phyloP scores from a whole-genome alignment of 768 basidiomycete genomes.

The Auricularia sp. region DNA sequence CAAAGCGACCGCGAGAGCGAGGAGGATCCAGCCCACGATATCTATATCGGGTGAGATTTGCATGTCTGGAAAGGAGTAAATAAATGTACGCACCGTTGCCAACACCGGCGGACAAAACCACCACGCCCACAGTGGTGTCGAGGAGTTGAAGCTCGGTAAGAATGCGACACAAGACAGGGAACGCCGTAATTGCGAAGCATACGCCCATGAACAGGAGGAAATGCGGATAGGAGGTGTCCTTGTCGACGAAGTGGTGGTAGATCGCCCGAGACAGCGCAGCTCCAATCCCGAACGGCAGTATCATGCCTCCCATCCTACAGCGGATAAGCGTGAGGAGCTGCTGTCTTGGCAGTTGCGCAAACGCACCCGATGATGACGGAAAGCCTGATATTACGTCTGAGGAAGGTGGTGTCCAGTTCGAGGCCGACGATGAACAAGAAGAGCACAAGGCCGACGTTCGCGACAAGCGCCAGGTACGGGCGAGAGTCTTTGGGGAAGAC shows the following conservation, averaged over 20 bases:
- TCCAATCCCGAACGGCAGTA: constrained; percentile 74
- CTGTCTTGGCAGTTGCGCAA: constrained; percentile 10
- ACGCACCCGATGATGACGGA: constrained; percentile 46
- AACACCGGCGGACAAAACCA: constrained; percentile 75
- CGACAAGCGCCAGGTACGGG: constrained; percentile 55
- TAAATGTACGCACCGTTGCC: constrained; percentile 39
- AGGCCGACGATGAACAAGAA: constrained; percentile 80
- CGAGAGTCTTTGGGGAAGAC: constrained; percentile 46
- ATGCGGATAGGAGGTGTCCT: constrained; percentile 56
- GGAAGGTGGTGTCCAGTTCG: constrained; percentile 66
- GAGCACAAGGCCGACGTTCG: constrained; percentile 64
- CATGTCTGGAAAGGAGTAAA: background rate
- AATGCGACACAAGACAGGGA: constrained; percentile 69
- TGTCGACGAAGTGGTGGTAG: constrained; percentile 57
- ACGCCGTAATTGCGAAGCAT: constrained; percentile 72
- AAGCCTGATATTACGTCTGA: constrained; percentile 52
- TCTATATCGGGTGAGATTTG: constrained; percentile 12
- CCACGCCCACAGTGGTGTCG: constrained; percentile 75
- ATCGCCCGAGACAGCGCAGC: constrained; percentile 64
- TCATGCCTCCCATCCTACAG: constrained; percentile 37
- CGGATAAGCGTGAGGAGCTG: background rate
- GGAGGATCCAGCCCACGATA: constrained; percentile 24
- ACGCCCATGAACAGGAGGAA: constrained; percentile 83
- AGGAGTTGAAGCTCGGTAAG: constrained; percentile 42
- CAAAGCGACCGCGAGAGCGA: constrained; percentile 27